Evolutionary conservation across 2,329 filamentous ascomycete genomes (phyloP), one percentile per base, ranked within the genome.

Genomic region (Arthrobotrys pseudoclavata): DNA sequence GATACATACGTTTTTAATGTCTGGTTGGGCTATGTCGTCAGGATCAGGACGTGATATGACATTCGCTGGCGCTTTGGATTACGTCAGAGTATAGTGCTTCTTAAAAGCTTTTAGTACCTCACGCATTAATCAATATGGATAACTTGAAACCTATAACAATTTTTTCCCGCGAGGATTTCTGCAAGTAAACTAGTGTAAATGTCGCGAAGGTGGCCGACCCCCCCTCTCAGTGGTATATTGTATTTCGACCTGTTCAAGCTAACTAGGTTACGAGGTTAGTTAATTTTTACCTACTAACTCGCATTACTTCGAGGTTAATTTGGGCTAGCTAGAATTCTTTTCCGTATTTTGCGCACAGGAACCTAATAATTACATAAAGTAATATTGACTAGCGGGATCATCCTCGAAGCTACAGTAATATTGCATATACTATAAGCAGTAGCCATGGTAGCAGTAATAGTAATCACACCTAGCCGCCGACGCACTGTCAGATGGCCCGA

Each of bases 41-140:
- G 29, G 50, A 53, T 57, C 15, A 57, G 29, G 29, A 57, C 9
- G 52, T 20, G n/a, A 37, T n/a, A 57, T 57, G 52, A 34, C 26
- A 34, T 55, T 37, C 29, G 9, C 37, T 57, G 52, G 52, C 52
- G 52, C 52, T 57, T 34, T 53, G 50, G 26, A 50, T 7, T 57
- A 20, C 18, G 13, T 10, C 29, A 45, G 42, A 10, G 4, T 37
- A 22, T 12, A 3, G 3, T 3, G 26, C 52, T 57, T 34, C 15
- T 20, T 22, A 37, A 57, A 37, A 37, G 29, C 52, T 31, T 34
- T 57, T 57, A 22, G n/a, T 37, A 37, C 29, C 29, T 57, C 52
- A 20, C 24, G 4, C 24, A 53, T 31, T 5, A 18, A 29, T 18
- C 5, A 34, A 57, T 22, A 57, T 2, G n/a, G 9, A 22, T 22